Conservation (phyloP, 352 stramenopile genomes). For the Globisporangium viniferum region DNA sequence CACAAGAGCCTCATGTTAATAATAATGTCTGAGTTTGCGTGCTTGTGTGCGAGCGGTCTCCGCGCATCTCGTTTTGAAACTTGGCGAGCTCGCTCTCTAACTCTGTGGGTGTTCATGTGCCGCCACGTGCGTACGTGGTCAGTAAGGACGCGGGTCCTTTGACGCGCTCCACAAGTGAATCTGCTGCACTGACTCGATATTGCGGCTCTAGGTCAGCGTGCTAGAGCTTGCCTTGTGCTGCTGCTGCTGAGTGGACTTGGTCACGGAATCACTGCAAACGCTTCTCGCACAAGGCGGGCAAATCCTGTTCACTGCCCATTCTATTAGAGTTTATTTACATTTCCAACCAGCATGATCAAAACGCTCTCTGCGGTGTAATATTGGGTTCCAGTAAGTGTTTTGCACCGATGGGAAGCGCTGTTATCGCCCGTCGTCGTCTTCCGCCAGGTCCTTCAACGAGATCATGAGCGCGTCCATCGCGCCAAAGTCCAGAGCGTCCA, state of each 20-base stretch:
- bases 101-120: not conserved
- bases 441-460: conserved; percentile 36
- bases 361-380: not conserved
- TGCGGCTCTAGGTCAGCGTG: not conserved
- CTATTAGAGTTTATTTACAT: not conserved
- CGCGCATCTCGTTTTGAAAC: not conserved
- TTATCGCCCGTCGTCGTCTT: conserved; percentile 80
- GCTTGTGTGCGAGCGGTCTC: not conserved
- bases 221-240: not conserved
- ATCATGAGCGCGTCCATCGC: conserved; percentile 41
- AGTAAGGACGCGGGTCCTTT: not conserved
- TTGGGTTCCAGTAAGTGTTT: not conserved
- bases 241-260: not conserved
- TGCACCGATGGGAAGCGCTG: conserved; percentile 8
- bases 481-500: conserved; percentile 34
- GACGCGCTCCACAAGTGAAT: not conserved
- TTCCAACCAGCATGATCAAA: not conserved
- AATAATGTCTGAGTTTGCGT: too few species aligned
- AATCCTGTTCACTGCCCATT: not conserved
- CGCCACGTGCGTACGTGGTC: not conserved
- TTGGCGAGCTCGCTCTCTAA: not conserved
- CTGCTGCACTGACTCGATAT: not conserved
- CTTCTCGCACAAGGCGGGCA: not conserved
- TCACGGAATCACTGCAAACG: not conserved
- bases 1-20: too few species aligned